phyloP scores from a whole-genome alignment of 2,329 filamentous ascomycete species.

The Akanthomyces uredinophilus region DNA sequence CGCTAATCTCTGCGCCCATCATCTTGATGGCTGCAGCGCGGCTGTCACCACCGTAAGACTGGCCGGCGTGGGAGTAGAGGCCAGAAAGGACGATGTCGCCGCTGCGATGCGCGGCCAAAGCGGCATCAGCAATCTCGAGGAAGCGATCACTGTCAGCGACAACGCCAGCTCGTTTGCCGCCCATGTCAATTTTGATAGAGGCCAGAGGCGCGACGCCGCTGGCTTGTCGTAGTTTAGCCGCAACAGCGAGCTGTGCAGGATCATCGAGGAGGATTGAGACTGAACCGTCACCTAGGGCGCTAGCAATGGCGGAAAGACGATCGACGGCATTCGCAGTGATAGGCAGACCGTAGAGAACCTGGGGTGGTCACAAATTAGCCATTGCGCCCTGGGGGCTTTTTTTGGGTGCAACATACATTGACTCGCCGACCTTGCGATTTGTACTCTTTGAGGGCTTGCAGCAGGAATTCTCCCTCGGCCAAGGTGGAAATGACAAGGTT shows the following conservation, averaged over 20 bases:
- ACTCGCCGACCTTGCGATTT: conserved; percentile 47
- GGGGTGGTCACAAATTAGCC: background rate
- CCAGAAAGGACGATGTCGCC: conserved; percentile 48
- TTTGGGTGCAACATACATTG: conserved; percentile 44
- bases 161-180: conserved; percentile 66
- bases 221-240: conserved; percentile 37
- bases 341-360: conserved; percentile 70
- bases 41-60: conserved; percentile 55
- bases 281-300: conserved; percentile 48
- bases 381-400: background rate
- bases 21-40: conserved; percentile 27
- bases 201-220: conserved; percentile 47
- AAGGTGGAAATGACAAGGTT: conserved; percentile 70
- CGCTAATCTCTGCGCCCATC: conserved; percentile 27
- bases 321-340: conserved; percentile 55
- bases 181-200: conserved; percentile 72
- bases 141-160: conserved; percentile 43
- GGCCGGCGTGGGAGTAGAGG: conserved; percentile 68
- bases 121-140: conserved; percentile 38
- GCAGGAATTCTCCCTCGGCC: conserved; percentile 64
- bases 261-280: conserved; percentile 68
- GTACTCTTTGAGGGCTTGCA: conserved; percentile 56
- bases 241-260: conserved; percentile 48
- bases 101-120: conserved; percentile 22
- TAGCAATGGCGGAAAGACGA: conserved; percentile 54